These are phyloP conservation scores for Irpex sp. DNA, from an alignment of 1,284 basidiomycete genomes.

Conservation along the genomic window DNA sequence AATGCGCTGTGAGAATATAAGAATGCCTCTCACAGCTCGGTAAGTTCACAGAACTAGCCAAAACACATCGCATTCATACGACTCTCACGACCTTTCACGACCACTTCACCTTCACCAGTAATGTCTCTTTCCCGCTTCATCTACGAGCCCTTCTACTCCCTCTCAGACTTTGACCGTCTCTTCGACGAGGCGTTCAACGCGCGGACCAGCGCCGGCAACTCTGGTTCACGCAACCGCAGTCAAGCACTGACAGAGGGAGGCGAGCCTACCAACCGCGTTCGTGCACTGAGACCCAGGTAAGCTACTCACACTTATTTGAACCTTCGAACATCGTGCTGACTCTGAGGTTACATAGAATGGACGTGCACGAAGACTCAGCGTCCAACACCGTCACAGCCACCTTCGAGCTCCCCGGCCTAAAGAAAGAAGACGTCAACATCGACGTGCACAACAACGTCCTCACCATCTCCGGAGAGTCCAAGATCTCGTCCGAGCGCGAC, in stretches of 20 bases:
- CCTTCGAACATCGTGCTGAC: neutral
- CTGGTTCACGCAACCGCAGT: neutral
- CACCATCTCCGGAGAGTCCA: constrained; percentile 37
- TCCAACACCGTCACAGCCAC: constrained; percentile 40
- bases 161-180: constrained; percentile 10
- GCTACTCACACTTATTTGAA: neutral
- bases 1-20: neutral
- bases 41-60: neutral
- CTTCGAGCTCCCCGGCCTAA: constrained; percentile 47
- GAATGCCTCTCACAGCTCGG: neutral
- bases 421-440: constrained; percentile 37
- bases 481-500: constrained; percentile 25
- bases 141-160: constrained; percentile 12
- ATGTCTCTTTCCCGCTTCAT: constrained; percentile 10
- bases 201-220: neutral
- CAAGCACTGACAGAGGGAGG: neutral
- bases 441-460: constrained; percentile 40
- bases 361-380: constrained; percentile 39
- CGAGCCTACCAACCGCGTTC: neutral
- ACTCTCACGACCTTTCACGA: neutral
- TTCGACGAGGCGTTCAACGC: constrained; percentile 11
- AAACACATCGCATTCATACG: neutral
- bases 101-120: neutral
- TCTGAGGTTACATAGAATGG: constrained; percentile 36
- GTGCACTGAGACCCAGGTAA: constrained; percentile 8